Conservation (phyloP, 805 yeast genomes). For the Kodamaea hsintzibuensis region DNA sequence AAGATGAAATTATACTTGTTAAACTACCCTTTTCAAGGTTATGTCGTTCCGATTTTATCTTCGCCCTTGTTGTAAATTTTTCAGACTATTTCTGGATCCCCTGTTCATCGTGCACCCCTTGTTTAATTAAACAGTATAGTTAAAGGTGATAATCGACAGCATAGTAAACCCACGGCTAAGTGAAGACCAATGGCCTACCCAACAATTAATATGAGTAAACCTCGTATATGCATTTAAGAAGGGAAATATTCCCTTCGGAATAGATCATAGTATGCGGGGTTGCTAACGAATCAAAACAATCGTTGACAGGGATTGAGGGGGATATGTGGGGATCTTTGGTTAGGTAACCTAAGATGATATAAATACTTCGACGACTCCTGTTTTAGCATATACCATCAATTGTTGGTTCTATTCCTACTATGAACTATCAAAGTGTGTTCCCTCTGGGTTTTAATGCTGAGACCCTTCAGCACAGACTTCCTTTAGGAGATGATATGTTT, state of each 20-base stretch:
- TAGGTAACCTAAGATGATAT: background rate
- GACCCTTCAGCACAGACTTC: slow-evolving; percentile 6
- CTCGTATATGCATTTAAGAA: background rate
- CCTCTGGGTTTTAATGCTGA: slow-evolving; percentile 4
- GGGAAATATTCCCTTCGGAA: background rate
- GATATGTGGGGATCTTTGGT: background rate
- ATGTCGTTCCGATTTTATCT: no score
- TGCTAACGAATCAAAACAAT: background rate
- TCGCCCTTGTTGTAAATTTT: no score
- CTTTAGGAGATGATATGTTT: background rate
- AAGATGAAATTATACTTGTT: no score
- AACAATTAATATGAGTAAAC: background rate
- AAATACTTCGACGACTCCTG: background rate
- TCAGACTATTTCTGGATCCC: no score
- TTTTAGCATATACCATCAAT: background rate
- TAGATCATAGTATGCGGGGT: background rate
- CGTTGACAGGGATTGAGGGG: slow-evolving; percentile 4
- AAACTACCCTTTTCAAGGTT: no score
- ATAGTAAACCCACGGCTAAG: background rate
- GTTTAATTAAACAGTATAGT: no score
- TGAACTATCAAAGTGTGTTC: slow-evolving; percentile 2
- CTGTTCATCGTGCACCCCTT: no score
- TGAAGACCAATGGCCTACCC: background rate
- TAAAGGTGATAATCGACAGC: no score
- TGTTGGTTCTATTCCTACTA: background rate